Base-by-base conservation (phyloP, 2,329 filamentous ascomycete genomes). In the Ascochyta fabae region DNA sequence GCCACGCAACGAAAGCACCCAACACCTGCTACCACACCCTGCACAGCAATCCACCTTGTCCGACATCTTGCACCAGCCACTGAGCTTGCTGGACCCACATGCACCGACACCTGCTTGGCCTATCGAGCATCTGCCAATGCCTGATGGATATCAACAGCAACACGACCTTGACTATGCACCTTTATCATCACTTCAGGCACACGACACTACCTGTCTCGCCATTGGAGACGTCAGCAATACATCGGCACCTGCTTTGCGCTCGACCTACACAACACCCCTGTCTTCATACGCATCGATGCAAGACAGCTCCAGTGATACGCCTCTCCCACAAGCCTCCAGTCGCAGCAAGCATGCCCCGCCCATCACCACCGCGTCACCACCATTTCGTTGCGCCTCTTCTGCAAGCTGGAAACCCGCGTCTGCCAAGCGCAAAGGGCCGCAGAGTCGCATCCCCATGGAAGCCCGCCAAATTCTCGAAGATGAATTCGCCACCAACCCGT, bases 401-500 rank as follows among this genome's bases (percentile, higher is more conserved):
- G 46, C 59, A 6, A 62, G 47, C 36, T 67, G 66, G 52, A 73
- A 70, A 45, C 70, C 70, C 15, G 72, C 68, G 7, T 73, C 72
- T 15, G 70, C 71, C 23, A 74, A 71, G 51, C 64, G 67, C 6
- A 73, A 71, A 58, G 69, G 69, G 4, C 63, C 69, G 1, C 67
- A 69, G 13, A 64, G 59, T 34, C 70, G 72, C 35, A 72, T 75
- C 9, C 63, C 70, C 2, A 53, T 67, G 3, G 72, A 73, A 48
- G 63, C 71, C 5, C 64, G 58, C 42, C 70, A 74, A 38, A 72
- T 74, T 12, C 62, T 75, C 4, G 71, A 75, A 47, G 69, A 73
- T 48, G 69, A 75, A 34, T 75, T 75, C 40, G 65, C 64, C 12
- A 60, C 65, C 2, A 75, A 75, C 39, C 69, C 72, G 7, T 75